These are phyloP conservation scores for Protomyces lactucae-debilis DNA, from an alignment of 1,139 yeast species.

Conservation along the genomic window DNA sequence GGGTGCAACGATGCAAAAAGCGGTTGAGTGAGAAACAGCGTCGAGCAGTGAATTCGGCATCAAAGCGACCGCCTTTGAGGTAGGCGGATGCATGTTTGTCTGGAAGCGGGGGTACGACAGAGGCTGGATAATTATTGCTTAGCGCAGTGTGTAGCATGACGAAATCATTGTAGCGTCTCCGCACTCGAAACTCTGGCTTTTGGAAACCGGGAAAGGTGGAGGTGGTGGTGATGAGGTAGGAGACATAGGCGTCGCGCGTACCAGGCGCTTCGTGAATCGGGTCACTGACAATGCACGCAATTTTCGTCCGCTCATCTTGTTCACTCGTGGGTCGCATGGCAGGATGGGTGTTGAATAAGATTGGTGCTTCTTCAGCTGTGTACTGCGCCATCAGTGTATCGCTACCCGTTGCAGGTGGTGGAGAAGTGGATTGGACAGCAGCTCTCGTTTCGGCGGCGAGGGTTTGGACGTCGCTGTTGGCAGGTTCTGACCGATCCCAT, in stretches of 20 bases:
- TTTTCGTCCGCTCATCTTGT: slow-evolving; percentile 20
- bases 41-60: slow-evolving; percentile 71
- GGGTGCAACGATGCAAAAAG: slow-evolving; percentile 65
- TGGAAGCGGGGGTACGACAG: slow-evolving; percentile 88
- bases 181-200: slow-evolving; percentile 49
- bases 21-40: slow-evolving; percentile 79
- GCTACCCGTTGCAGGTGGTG: neutral
- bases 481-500: neutral
- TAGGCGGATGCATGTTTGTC: slow-evolving; percentile 76
- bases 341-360: slow-evolving; percentile 9
- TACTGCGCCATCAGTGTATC: neutral
- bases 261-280: slow-evolving; percentile 75
- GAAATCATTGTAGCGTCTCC: slow-evolving; percentile 81
- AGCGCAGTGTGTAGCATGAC: slow-evolving; percentile 70
- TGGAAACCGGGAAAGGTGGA: slow-evolving; percentile 48
- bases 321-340: slow-evolving; percentile 17
- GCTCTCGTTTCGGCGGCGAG: neutral
- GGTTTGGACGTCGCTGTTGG: neutral
- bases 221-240: slow-evolving; percentile 69
- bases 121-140: slow-evolving; percentile 71
- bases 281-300: slow-evolving; percentile 48
- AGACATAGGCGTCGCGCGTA: slow-evolving; percentile 63
- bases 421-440: neutral
- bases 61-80: slow-evolving; percentile 88
- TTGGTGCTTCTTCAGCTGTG: neutral